Percentiles rank a stretch among this genome's conserved stretches.
Evolutionary conservation across 768 basidiomycete species (phyloP).

Genomic region (Boletus sensibilis): DNA sequence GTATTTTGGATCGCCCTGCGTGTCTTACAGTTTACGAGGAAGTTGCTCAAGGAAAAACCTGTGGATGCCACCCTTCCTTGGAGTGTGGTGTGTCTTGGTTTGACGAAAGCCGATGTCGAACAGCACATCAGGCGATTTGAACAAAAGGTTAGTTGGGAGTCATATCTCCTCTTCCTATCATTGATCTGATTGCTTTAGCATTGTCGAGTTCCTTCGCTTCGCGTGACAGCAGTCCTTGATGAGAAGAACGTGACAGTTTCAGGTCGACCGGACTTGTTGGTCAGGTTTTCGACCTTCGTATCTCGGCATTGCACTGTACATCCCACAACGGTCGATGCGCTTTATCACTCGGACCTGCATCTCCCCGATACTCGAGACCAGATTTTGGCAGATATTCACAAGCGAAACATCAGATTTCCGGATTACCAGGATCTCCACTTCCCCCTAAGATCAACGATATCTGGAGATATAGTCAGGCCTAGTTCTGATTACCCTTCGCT

Average conservation of each 20-base stretch:
- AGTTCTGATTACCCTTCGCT: slow-evolving; percentile 29
- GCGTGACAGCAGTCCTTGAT: slow-evolving; percentile 52
- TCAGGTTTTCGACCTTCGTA: slow-evolving; percentile 40
- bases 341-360: slow-evolving; percentile 48
- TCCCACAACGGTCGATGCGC: slow-evolving; percentile 45
- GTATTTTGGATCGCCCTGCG: slow-evolving; percentile 55
- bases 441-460: slow-evolving; percentile 47
- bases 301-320: slow-evolving; percentile 38
- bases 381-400: slow-evolving; percentile 44
- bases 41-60: slow-evolving; percentile 17
- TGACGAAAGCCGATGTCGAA: slow-evolving; percentile 26
- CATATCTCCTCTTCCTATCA: not conserved
- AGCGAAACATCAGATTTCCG: slow-evolving; percentile 51
- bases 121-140: slow-evolving; percentile 26
- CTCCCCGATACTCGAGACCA: slow-evolving; percentile 34
- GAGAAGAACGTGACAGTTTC: slow-evolving; percentile 53
- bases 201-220: slow-evolving; percentile 31
- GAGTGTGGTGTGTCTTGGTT: slow-evolving; percentile 43
- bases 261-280: slow-evolving; percentile 52
- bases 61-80: slow-evolving; percentile 38
- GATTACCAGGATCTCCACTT: slow-evolving; percentile 44
- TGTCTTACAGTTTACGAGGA: slow-evolving; percentile 33
- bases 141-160: slow-evolving; percentile 15
- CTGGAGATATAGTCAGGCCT: slow-evolving; percentile 38
- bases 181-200: slow-evolving; percentile 7